Evolutionary conservation across 345 rosid genomes (phyloP).

Genomic region (Kernera saxatilis): DNA sequence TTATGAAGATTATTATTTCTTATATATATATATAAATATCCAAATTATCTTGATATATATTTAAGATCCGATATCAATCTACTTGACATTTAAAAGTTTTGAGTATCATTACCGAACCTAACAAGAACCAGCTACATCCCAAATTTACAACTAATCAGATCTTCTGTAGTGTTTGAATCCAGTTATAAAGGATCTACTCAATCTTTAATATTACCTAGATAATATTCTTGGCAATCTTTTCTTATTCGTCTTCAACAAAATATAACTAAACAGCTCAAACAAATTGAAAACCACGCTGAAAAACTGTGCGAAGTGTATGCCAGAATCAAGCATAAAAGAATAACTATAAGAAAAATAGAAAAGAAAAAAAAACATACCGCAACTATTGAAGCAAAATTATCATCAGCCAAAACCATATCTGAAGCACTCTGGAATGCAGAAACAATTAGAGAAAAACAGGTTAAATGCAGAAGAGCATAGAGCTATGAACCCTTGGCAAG

Average conservation of each 20-base stretch:
- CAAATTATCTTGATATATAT: background rate
- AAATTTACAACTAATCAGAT: background rate
- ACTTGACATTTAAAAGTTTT: background rate
- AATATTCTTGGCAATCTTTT: background rate
- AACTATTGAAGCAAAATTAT: conserved; percentile 94
- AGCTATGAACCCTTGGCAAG: background rate
- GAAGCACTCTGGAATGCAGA: conserved; percentile 80
- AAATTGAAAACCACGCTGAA: background rate
- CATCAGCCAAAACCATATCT: conserved; percentile 99
- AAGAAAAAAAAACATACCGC: conserved; percentile 51
- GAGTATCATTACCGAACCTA: background rate
- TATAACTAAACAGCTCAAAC: background rate
- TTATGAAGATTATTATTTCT: background rate
- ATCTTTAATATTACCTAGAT: background rate
- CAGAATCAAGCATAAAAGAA: conserved; percentile 11
- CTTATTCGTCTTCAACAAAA: background rate
- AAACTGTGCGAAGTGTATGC: background rate
- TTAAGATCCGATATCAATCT: background rate
- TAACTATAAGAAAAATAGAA: conserved; percentile 9
- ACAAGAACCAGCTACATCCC: background rate
- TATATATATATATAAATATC: background rate
- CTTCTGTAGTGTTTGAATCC: background rate
- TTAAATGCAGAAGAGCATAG: conserved; percentile 2
- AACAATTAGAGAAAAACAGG: conserved; percentile 15
- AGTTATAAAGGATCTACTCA: background rate